Percentiles rank a stretch among this genome's conserved stretches.
Evolutionary conservation across 116 monocot species (phyloP).

Genomic region (Cymodocea nodosa): DNA sequence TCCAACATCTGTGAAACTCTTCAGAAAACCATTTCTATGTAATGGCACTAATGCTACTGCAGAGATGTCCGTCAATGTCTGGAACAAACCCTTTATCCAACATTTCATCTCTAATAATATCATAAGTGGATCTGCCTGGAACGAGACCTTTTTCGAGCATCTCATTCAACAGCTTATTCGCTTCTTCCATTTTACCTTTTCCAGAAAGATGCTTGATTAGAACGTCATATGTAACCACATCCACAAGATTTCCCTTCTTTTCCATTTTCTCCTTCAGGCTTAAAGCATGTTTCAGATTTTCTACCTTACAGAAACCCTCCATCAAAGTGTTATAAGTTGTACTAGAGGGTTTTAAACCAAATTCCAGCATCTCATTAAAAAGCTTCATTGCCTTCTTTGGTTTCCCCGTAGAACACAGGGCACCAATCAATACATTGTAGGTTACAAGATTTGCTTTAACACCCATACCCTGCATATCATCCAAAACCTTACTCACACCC

Average conservation of each 20-base stretch:
- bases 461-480: conserved; percentile 66
- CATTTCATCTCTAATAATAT: conserved; percentile 76
- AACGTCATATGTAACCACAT: conserved; percentile 83
- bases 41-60: neutral
- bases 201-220: conserved; percentile 57
- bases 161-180: conserved; percentile 77
- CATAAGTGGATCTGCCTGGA: conserved; percentile 69
- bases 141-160: conserved; percentile 87
- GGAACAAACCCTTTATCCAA: conserved; percentile 72
- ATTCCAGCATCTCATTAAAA: conserved; percentile 68
- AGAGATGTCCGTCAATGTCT: conserved; percentile 68
- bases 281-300: conserved; percentile 51
- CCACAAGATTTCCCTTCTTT: conserved; percentile 41
- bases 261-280: conserved; percentile 76
- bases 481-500: conserved; percentile 39
- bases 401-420: conserved; percentile 51
- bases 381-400: conserved; percentile 49
- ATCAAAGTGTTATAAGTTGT: conserved; percentile 64
- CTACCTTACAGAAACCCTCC: conserved; percentile 69
- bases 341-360: conserved; percentile 49
- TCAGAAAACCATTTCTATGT: neutral
- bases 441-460: conserved; percentile 58
- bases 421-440: conserved; percentile 65
- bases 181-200: conserved; percentile 38
- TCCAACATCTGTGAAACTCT: neutral